Evolutionary conservation across 148 eudicot species (phyloP).

Genomic region (Vaccinium darrowii): DNA sequence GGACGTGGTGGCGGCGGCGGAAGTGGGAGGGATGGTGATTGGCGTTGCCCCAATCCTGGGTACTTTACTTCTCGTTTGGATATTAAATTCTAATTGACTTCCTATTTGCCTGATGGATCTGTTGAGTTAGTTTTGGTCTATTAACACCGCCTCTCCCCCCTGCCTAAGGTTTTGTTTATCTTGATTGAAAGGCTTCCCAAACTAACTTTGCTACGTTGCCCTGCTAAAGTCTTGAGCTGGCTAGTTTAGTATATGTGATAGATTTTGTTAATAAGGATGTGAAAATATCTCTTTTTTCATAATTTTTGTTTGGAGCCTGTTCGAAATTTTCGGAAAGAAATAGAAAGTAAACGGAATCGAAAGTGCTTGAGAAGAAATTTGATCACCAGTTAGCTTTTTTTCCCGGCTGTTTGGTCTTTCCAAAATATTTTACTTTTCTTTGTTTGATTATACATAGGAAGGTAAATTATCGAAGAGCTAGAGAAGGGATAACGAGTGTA

Average conservation of each 20-base stretch:
- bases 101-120: neutral
- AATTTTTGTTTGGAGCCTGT: neutral
- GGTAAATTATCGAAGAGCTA: neutral
- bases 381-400: neutral
- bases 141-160: neutral
- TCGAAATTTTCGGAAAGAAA: neutral
- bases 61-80: conserved; percentile 21
- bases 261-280: neutral
- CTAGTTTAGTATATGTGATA: neutral
- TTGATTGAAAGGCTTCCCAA: neutral
- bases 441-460: neutral
- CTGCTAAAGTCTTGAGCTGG: neutral
- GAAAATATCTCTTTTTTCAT: neutral
- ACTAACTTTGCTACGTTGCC: neutral
- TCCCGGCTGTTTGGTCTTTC: too few relatives aligned
- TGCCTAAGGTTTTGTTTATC: neutral
- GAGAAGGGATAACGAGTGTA: neutral
- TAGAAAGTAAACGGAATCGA: neutral
- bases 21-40: conserved; percentile 86
- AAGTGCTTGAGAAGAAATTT: neutral
- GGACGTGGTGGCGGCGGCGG: conserved; percentile 69
- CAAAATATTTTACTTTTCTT: neutral
- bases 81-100: neutral
- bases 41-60: conserved; percentile 93
- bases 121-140: neutral